Conservation (phyloP, 2,329 filamentous ascomycete species). For the Neonectria punicea region DNA sequence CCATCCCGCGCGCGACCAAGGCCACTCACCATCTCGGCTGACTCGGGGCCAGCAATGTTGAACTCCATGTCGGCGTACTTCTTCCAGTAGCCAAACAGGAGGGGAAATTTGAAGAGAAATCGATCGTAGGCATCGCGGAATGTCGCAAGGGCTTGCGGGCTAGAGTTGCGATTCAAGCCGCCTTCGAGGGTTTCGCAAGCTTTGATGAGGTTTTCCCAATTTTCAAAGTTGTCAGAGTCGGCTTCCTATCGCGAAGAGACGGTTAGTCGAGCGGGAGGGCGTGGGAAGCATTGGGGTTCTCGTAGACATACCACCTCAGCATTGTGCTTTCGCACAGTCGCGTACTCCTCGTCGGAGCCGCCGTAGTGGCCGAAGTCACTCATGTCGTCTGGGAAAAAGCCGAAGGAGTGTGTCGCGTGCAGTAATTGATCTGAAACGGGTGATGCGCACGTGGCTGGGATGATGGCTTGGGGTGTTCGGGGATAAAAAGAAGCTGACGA, state of each 20-base stretch:
- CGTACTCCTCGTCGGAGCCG: slow-evolving; percentile 82
- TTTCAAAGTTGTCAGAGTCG: slow-evolving; percentile 91
- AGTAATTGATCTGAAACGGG: slow-evolving; percentile 21
- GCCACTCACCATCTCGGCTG: slow-evolving; percentile 88
- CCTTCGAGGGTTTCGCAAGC: slow-evolving; percentile 88
- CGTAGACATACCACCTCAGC: slow-evolving; percentile 72
- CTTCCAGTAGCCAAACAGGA: slow-evolving; percentile 99
- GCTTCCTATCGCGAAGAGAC: slow-evolving; percentile 55
- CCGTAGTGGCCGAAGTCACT: slow-evolving; percentile 77
- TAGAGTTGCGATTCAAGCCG: slow-evolving; percentile 95
- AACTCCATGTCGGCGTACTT: slow-evolving; percentile 99
- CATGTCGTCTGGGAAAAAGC: slow-evolving; percentile 61
- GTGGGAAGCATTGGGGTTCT: slow-evolving; percentile 1
- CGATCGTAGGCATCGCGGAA: slow-evolving; percentile 90
- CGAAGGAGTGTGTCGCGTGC: slow-evolving; percentile 25
- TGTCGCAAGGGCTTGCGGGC: slow-evolving; percentile 88
- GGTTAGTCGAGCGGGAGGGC: slow-evolving; percentile 35
- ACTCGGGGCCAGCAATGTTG: slow-evolving; percentile 94
- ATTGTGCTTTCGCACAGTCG: slow-evolving; percentile 82
- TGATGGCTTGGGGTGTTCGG: slow-evolving; percentile 20
- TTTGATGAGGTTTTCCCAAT: slow-evolving; percentile 92
- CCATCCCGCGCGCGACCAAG: neutral
- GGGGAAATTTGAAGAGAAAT: slow-evolving; percentile 92
- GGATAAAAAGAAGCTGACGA: slow-evolving; percentile 32
- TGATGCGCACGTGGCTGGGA: slow-evolving; percentile 8